Percentiles rank a stretch among this genome's conserved stretches.
These are phyloP conservation scores for Melampsora larici-populina DNA, from an alignment of 1,284 basidiomycete genomes.

Conservation along the genomic window DNA sequence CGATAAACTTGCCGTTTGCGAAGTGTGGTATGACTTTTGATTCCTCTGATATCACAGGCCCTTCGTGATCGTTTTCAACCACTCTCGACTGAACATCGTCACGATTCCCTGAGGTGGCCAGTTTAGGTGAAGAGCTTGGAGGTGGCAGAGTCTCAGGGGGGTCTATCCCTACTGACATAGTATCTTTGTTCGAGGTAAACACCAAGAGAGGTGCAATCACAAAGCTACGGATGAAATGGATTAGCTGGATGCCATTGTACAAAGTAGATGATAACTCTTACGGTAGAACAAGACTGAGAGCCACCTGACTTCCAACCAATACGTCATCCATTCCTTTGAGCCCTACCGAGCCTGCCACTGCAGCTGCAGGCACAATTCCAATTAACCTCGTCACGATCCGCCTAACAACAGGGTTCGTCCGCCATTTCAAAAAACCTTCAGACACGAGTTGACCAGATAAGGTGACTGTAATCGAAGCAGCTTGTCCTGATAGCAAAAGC, in stretches of 20 bases:
- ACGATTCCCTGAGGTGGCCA: not conserved
- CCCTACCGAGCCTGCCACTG: conserved; percentile 73
- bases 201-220: conserved; percentile 35
- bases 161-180: not conserved
- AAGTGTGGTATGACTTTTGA: not conserved
- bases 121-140: not conserved
- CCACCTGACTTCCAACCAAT: conserved; percentile 82
- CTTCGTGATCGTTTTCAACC: too few relatives aligned
- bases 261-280: conserved; percentile 51
- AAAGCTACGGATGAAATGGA: conserved; percentile 9
- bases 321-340: conserved; percentile 71
- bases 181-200: conserved; percentile 25
- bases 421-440: conserved; percentile 91
- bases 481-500: conserved; percentile 80
- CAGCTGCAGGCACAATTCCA: conserved; percentile 79
- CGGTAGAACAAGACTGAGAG: conserved; percentile 80
- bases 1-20: conserved; percentile 2
- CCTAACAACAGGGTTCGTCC: conserved; percentile 72
- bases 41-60: not conserved
- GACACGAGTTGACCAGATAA: conserved; percentile 86
- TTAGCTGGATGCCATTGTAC: not conserved
- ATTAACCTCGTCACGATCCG: conserved; percentile 78
- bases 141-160: not conserved
- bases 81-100: too few relatives aligned
- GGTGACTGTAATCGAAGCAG: conserved; percentile 86